Evolutionary conservation across 73 alveolate species (phyloP).

Genomic region (Loxodes magnus): DNA sequence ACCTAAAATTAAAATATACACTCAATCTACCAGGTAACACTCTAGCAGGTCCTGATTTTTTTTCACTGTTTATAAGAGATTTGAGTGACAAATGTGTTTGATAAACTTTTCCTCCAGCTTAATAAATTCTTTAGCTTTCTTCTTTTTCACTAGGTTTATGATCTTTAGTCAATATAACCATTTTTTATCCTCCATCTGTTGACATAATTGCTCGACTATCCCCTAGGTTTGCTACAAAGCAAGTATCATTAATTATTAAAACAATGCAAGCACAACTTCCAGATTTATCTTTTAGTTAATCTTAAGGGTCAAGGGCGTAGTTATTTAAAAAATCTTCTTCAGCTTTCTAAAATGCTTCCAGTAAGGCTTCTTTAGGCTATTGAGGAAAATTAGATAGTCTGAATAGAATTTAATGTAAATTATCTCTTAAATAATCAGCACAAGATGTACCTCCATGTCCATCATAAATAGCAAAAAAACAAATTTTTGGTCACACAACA

Average conservation of each 20-base stretch:
- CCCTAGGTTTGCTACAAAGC: slow-evolving; percentile 66
- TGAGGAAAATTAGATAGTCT: slow-evolving; percentile 32
- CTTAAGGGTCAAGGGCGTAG: slow-evolving; percentile 31
- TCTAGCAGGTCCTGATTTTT: slow-evolving; percentile 25
- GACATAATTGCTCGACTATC: slow-evolving; percentile 59
- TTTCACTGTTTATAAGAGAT: slow-evolving; percentile 5
- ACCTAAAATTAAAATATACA: slow-evolving; percentile 22
- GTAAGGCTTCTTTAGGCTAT: slow-evolving; percentile 42
- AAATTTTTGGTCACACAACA: slow-evolving; percentile 46
- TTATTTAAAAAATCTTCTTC: slow-evolving; percentile 34
- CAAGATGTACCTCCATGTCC: slow-evolving; percentile 49
- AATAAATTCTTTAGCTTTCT: slow-evolving; percentile 56
- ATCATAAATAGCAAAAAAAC: slow-evolving; percentile 46
- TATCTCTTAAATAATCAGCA: slow-evolving; percentile 54
- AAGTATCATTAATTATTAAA: slow-evolving; percentile 44
- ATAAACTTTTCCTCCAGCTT: slow-evolving; percentile 85
- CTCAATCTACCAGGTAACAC: slow-evolving; percentile 85
- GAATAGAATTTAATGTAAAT: slow-evolving; percentile 28
- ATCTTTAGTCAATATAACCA: slow-evolving; percentile 30
- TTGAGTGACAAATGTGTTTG: slow-evolving; percentile 40
- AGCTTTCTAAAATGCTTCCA: slow-evolving; percentile 32
- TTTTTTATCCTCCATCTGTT: slow-evolving; percentile 38
- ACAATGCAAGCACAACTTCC: slow-evolving; percentile 73
- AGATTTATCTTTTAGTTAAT: slow-evolving; percentile 44
- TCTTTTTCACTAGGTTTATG: slow-evolving; percentile 57